Conservation (phyloP, 164 flowering plant genomes). For the Kalanchoe fedtschenkoi region DNA sequence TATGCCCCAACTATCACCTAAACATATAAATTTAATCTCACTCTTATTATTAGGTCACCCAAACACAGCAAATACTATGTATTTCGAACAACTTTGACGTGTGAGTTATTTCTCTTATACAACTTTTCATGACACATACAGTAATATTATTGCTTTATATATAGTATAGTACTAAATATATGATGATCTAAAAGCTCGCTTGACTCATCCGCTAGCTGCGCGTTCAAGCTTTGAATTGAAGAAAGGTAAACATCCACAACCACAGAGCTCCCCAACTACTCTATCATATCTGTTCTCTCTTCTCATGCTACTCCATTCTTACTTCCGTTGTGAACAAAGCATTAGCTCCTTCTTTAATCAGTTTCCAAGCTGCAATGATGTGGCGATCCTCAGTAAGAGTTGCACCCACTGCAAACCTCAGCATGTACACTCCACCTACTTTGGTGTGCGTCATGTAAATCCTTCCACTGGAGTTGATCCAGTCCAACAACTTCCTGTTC, state of each 20-base stretch:
- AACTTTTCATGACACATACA: no score
- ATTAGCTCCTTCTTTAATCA: constrained; percentile 39
- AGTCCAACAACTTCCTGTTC: constrained; percentile 37
- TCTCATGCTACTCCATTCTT: background rate
- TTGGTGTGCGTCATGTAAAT: constrained; percentile 43
- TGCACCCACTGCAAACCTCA: constrained; percentile 53
- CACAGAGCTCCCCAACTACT: background rate
- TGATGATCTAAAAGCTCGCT: no score
- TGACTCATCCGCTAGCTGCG: no score
- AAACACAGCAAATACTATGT: no score
- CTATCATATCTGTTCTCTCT: background rate
- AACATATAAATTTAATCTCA: no score
- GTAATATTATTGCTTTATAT: no score
- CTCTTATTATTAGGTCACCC: no score
- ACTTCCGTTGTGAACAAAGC: constrained; percentile 8
- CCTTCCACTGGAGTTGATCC: constrained; percentile 32
- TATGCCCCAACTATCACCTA: no score
- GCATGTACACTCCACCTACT: constrained; percentile 32
- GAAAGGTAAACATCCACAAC: background rate
- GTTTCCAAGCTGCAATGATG: constrained; percentile 39
- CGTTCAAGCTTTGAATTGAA: no score
- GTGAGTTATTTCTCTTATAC: no score
- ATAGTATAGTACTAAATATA: no score
- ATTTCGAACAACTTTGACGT: no score
- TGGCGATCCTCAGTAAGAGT: constrained; percentile 41